Percentiles rank a stretch among this genome's conserved stretches.
Evolutionary conservation across 352 stramenopile genomes (phyloP).

Genomic region (Hyaloperonospora brassicae): DNA sequence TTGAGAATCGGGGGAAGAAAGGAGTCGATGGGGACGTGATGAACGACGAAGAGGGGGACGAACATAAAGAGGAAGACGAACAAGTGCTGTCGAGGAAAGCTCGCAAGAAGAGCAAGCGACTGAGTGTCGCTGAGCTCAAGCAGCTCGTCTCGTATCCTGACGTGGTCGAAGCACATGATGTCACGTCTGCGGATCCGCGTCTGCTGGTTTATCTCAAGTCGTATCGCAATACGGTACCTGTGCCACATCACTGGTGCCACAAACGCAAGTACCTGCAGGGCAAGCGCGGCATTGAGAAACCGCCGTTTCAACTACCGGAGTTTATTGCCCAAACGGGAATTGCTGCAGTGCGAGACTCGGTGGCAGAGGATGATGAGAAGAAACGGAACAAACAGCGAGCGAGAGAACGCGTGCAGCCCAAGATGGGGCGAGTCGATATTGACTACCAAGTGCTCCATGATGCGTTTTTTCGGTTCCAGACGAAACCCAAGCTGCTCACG

Average conservation of each 20-base stretch:
- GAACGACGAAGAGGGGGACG: slow-evolving; percentile 10
- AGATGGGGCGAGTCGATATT: slow-evolving; percentile 96
- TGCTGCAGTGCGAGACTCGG: slow-evolving; percentile 63
- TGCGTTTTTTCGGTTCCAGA: slow-evolving; percentile 98
- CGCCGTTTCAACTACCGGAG: slow-evolving; percentile 91
- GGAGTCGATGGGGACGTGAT: not conserved
- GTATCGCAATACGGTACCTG: slow-evolving; percentile 92
- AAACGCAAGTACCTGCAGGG: slow-evolving; percentile 98
- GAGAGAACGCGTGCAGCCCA: slow-evolving; percentile 90
- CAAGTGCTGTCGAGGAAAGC: slow-evolving; percentile 86
- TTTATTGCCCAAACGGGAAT: slow-evolving; percentile 97
- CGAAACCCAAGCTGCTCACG: slow-evolving; percentile 88
- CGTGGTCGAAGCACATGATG: slow-evolving; percentile 95
- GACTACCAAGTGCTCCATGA: slow-evolving; percentile 97
- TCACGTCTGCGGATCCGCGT: slow-evolving; percentile 91
- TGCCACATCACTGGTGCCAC: slow-evolving; percentile 95
- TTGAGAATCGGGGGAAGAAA: slow-evolving; percentile 16
- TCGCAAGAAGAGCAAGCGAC: slow-evolving; percentile 88
- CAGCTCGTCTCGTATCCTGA: slow-evolving; percentile 88
- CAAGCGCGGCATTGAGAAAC: slow-evolving; percentile 94
- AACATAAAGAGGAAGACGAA: slow-evolving; percentile 33
- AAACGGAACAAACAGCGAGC: slow-evolving; percentile 91
- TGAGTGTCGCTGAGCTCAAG: slow-evolving; percentile 95
- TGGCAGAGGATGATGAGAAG: slow-evolving; percentile 81
- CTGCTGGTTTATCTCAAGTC: slow-evolving; percentile 95